Conservation (phyloP, 768 basidiomycete species). For the Amanita muscaria region DNA sequence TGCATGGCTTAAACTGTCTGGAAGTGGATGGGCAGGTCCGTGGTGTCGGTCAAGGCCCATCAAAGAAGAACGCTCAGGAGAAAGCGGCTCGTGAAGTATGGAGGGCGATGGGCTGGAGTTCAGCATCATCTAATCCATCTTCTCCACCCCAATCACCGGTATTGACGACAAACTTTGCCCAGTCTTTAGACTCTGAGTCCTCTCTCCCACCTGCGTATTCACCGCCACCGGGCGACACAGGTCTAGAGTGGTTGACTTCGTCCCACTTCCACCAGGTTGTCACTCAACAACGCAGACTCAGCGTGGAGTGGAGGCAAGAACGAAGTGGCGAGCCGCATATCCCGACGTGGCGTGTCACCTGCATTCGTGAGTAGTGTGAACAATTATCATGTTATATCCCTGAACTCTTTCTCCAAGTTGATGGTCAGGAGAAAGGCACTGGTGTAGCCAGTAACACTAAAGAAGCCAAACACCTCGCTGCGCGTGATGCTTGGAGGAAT, state of each 20-base stretch:
- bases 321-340: background rate
- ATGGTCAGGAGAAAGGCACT: background rate
- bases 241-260: background rate
- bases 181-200: too few relatives aligned
- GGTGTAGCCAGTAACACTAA: background rate
- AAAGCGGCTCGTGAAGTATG: constrained; percentile 6
- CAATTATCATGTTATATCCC: background rate
- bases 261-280: constrained; percentile 2
- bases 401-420: background rate
- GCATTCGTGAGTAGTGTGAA: background rate
- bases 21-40: constrained; percentile 1
- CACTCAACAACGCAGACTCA: background rate
- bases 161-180: too few relatives aligned
- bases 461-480: background rate
- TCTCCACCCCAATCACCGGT: background rate
- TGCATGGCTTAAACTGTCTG: background rate
- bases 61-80: constrained; percentile 1
- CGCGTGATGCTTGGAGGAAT: constrained; percentile 1
- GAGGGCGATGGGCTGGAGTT: constrained; percentile 7
- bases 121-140: background rate
- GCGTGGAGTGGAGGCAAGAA: background rate
- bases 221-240: background rate
- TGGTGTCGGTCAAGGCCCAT: constrained; percentile 1
- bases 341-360: background rate
- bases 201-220: background rate